These are phyloP conservation scores for Penicillium samsonianum DNA, from an alignment of 495 filamentous ascomycete genomes.

Conservation along the genomic window DNA sequence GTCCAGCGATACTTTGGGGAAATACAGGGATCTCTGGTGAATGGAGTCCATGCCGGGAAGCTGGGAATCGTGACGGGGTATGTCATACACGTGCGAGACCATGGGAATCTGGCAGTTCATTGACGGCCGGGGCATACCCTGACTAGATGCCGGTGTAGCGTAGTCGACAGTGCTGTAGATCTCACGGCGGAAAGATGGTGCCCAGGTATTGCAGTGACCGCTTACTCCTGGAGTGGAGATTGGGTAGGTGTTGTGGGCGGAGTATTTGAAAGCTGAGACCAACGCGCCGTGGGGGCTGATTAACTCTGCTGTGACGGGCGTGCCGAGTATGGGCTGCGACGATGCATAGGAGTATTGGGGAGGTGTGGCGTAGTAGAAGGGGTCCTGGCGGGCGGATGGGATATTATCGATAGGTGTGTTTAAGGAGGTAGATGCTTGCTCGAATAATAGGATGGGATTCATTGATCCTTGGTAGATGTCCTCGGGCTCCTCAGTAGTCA, in stretches of 20 bases:
- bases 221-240: constrained; percentile 24
- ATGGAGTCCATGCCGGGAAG: constrained; percentile 24
- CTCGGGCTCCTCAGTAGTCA: constrained; percentile 28
- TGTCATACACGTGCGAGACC: too few species aligned
- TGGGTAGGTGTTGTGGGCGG: constrained; percentile 33
- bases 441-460: constrained; percentile 34
- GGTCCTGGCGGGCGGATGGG: constrained; percentile 27
- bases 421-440: constrained; percentile 30
- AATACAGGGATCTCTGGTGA: constrained; percentile 23
- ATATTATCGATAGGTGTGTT: constrained; percentile 34
- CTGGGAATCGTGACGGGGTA: constrained; percentile 22
- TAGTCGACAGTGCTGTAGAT: constrained; percentile 43
- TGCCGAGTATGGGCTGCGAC: constrained; percentile 35
- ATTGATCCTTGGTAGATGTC: constrained; percentile 32
- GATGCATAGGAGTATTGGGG: constrained; percentile 40
- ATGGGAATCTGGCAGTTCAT: constrained; percentile 39
- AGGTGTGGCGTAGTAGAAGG: constrained; percentile 33
- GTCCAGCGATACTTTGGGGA: constrained; percentile 41
- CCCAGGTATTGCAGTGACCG: constrained; percentile 38
- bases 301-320: constrained; percentile 31
- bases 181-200: constrained; percentile 41
- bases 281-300: constrained; percentile 36
- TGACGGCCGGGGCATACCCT: constrained; percentile 27
- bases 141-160: constrained; percentile 21
- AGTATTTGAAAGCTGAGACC: constrained; percentile 36